These are phyloP conservation scores for Melocanna baccifera DNA, from an alignment of 176 grass and related monocot species.

Conservation along the genomic window DNA sequence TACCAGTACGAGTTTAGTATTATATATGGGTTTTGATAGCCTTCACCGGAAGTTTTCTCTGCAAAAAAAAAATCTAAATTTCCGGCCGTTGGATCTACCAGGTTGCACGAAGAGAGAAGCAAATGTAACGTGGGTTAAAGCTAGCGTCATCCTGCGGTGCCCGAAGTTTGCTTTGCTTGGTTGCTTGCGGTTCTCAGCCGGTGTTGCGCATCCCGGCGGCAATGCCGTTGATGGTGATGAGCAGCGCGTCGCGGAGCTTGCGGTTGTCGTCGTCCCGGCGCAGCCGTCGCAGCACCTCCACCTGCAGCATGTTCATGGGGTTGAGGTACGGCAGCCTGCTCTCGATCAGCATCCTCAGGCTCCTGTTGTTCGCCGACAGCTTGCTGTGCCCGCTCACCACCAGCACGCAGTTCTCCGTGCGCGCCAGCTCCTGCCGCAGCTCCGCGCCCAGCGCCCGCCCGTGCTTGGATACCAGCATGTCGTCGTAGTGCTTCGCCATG, in stretches of 20 bases:
- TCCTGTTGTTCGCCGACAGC: slow-evolving; percentile 68
- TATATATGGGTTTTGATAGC: too few species aligned
- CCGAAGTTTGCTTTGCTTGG: not conserved
- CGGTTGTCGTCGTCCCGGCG: slow-evolving; percentile 62
- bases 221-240: slow-evolving; percentile 93
- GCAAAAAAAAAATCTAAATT: too few species aligned
- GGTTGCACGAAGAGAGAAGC: too few species aligned
- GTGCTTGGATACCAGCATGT: slow-evolving; percentile 47
- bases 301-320: slow-evolving; percentile 89
- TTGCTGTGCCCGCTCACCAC: slow-evolving; percentile 71
- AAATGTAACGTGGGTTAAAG: too few species aligned
- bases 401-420: slow-evolving; percentile 60
- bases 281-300: slow-evolving; percentile 71
- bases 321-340: slow-evolving; percentile 74
- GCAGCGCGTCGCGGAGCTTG: slow-evolving; percentile 72
- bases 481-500: slow-evolving; percentile 73
- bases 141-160: too few species aligned
- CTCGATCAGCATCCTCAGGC: slow-evolving; percentile 66
- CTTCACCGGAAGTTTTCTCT: too few species aligned
- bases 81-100: too few species aligned
- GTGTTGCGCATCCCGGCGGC: slow-evolving; percentile 95
- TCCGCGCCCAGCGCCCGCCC: slow-evolving; percentile 33
- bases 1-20: too few species aligned
- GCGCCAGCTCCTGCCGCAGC: slow-evolving; percentile 50
- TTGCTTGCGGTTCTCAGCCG: slow-evolving; percentile 33